Percentiles rank a stretch among this genome's conserved stretches.
Conservation (phyloP, 345 rosid species). For the Theobroma cacao region DNA sequence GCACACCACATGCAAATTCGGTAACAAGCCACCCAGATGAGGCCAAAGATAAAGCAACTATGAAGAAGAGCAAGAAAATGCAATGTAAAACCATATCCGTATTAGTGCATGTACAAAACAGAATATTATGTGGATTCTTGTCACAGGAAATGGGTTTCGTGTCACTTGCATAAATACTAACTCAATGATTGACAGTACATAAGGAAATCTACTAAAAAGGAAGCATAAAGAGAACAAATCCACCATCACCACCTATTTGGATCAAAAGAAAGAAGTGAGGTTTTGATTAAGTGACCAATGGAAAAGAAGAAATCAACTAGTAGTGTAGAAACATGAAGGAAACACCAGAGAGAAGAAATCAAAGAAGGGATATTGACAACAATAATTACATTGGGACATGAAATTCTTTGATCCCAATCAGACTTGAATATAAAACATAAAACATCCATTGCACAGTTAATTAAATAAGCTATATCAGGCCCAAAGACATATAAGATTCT, state of each 20-base stretch:
- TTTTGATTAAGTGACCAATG: not conserved
- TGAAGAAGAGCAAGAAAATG: constrained; percentile 1
- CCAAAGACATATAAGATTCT: not conserved
- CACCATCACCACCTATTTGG: not conserved
- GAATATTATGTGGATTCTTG: not conserved
- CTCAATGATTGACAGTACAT: constrained; percentile 2
- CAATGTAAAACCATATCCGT: not conserved
- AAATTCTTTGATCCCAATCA: not conserved
- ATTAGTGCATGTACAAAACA: not conserved
- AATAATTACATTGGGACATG: not conserved
- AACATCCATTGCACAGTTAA: constrained; percentile 3
- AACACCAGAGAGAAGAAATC: not conserved
- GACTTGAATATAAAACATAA: not conserved
- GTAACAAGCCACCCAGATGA: not conserved
- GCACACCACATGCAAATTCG: constrained; percentile 1
- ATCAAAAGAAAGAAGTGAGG: not conserved
- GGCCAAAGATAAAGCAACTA: not conserved
- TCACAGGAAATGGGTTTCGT: not conserved
- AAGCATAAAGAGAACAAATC: constrained; percentile 5
- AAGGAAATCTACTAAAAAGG: not conserved
- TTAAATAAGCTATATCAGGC: not conserved
- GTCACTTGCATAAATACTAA: not conserved
- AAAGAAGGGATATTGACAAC: not conserved
- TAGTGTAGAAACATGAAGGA: not conserved
- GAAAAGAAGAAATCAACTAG: not conserved